Conservation (phyloP, 768 basidiomycete species). For the Suillus subluteus region DNA sequence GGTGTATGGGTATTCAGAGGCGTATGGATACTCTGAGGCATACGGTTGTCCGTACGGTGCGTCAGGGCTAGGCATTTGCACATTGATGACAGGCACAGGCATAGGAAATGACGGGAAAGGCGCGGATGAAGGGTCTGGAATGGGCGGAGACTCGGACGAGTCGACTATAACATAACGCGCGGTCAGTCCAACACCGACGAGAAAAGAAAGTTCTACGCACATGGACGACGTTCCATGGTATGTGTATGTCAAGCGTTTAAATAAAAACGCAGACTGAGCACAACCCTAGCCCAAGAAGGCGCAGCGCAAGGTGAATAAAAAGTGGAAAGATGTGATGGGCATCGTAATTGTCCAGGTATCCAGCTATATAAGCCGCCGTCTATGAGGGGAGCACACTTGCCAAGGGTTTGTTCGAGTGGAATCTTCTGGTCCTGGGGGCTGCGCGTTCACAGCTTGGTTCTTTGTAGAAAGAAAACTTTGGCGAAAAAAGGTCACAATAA, state of each 20-base stretch:
- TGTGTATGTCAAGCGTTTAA: neutral
- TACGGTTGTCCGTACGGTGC: neutral
- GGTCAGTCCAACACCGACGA: neutral
- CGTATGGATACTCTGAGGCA: neutral
- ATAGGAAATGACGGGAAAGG: neutral
- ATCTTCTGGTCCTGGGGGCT: neutral
- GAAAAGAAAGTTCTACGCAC: neutral
- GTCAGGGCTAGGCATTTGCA: neutral
- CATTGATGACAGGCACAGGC: neutral
- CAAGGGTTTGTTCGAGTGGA: neutral
- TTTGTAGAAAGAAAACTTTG: too few relatives aligned
- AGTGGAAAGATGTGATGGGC: neutral
- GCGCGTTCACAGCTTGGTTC: neutral
- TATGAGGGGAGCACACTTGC: neutral
- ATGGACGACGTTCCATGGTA: neutral
- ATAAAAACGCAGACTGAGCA: neutral
- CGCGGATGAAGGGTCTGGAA: neutral
- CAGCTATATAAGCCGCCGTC: neutral
- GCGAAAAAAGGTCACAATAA: neutral
- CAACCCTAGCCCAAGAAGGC: neutral
- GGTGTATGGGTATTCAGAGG: neutral
- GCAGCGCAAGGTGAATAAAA: neutral
- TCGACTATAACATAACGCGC: neutral
- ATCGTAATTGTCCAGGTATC: neutral
- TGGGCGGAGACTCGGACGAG: neutral